phyloP scores from a whole-genome alignment of 2,329 filamentous ascomycete genomes.

The Phaeosphaeriaceae sp. region DNA sequence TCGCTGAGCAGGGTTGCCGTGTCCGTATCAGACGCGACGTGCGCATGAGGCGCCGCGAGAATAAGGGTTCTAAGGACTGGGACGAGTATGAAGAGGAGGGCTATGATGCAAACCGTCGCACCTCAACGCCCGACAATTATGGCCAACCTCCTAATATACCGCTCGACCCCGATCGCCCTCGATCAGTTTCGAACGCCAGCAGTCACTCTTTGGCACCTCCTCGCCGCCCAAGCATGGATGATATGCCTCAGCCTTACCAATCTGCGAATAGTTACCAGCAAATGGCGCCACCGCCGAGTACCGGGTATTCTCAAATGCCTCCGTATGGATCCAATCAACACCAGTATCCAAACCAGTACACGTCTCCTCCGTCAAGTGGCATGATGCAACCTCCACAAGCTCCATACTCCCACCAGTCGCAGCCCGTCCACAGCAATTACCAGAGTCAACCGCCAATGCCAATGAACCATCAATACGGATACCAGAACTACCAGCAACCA shows the following conservation, averaged over 20 bases:
- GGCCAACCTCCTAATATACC: conserved; percentile 48
- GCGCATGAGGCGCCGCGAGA: conserved; percentile 83
- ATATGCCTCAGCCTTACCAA: conserved; percentile 51
- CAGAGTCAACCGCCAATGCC: conserved; percentile 42
- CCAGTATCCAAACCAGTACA: conserved; percentile 43
- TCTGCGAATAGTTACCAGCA: conserved; percentile 43
- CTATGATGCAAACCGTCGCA: conserved; percentile 57
- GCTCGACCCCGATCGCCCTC: conserved; percentile 57
- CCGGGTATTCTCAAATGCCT: conserved; percentile 47
- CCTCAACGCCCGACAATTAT: conserved; percentile 58
- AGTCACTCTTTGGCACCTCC: conserved; percentile 44
- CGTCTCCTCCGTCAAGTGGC: conserved; percentile 39
- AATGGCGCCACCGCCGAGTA: conserved; percentile 51
- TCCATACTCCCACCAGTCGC: conserved; percentile 40
- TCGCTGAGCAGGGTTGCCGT: conserved; percentile 95
- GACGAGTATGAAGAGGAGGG: conserved; percentile 67
- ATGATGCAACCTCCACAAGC: conserved; percentile 49
- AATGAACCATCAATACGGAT: conserved; percentile 50
- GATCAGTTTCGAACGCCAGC: conserved; percentile 67
- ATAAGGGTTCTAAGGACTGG: conserved; percentile 70
- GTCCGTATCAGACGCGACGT: conserved; percentile 95
- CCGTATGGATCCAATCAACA: conserved; percentile 45
- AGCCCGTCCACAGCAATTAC: conserved; percentile 37
- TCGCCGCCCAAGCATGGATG: conserved; percentile 55
- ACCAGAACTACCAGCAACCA: conserved; percentile 45